These are phyloP conservation scores for Plasmodium vivax DNA, from an alignment of 169 alveolate genomes.

Conservation along the genomic window DNA sequence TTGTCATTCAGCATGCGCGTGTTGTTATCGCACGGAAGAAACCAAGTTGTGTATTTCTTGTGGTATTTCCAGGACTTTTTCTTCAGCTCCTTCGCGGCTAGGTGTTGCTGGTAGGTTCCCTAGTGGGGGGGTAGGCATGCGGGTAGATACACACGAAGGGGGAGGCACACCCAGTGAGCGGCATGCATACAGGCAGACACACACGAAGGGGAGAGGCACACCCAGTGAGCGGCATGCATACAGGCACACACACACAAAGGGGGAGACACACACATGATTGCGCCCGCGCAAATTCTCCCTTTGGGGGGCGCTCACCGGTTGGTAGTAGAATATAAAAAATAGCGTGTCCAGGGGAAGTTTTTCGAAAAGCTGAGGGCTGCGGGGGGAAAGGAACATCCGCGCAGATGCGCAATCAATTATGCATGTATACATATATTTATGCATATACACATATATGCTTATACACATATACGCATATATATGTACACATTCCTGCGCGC, in stretches of 20 bases:
- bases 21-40: conserved; percentile 66
- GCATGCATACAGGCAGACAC: not conserved
- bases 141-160: not conserved
- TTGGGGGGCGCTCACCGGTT: conserved; percentile 67
- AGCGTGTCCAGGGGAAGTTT: conserved; percentile 78
- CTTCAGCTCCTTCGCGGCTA: conserved; percentile 78
- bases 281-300: not conserved
- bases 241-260: not conserved
- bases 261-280: not conserved
- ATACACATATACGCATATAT: not conserved
- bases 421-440: not conserved
- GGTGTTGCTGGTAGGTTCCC: conserved; percentile 78
- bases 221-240: not conserved
- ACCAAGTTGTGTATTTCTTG: conserved; percentile 78
- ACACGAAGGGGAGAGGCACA: not conserved
- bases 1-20: conserved; percentile 24
- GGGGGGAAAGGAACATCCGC: not conserved
- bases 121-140: not conserved
- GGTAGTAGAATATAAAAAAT: conserved; percentile 79
- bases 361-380: conserved; percentile 57
- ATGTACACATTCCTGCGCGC: not conserved
- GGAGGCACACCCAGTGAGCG: too few relatives aligned
- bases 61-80: conserved; percentile 80
- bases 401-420: not conserved
- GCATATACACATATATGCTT: too few relatives aligned